Evolutionary conservation across 2,329 filamentous ascomycete species (phyloP).

Genomic region (Sarocladiaceae sp.): DNA sequence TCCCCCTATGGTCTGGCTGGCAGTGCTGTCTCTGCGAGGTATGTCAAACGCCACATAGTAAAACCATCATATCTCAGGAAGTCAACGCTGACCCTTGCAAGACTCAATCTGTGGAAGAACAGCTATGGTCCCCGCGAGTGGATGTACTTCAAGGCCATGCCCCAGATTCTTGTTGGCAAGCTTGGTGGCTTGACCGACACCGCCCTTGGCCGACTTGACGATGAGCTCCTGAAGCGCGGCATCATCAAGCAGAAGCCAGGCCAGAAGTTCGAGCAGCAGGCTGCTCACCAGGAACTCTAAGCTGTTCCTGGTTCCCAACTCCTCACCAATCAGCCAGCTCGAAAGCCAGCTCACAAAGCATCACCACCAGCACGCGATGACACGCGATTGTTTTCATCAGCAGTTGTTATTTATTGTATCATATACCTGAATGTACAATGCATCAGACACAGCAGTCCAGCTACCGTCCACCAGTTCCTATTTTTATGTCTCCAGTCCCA

Average conservation of each 20-base stretch:
- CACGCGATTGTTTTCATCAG: background rate
- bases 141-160: constrained; percentile 9
- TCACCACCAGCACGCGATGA: background rate
- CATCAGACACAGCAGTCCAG: constrained; percentile 6
- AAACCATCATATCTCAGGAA: too few relatives aligned
- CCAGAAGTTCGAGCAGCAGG: background rate
- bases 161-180: background rate
- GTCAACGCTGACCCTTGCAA: background rate
- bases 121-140: constrained; percentile 7
- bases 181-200: constrained; percentile 4
- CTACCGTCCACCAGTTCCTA: constrained; percentile 1
- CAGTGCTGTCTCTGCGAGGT: constrained; percentile 7
- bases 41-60: background rate
- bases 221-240: constrained; percentile 5
- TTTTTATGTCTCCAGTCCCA: background rate
- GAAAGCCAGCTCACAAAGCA: background rate
- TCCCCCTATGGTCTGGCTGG: constrained; percentile 7
- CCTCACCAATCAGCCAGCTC: background rate
- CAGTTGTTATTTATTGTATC: constrained; percentile 8
- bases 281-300: constrained; percentile 1
- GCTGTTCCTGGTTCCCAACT: too few relatives aligned
- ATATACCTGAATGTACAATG: constrained; percentile 4
- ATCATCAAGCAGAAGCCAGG: constrained; percentile 1
- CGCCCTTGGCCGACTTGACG: background rate
- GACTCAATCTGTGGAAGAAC: constrained; percentile 7